Evolutionary conservation across 257 asterid species (phyloP).

Genomic region (Solanum bukasovii): DNA sequence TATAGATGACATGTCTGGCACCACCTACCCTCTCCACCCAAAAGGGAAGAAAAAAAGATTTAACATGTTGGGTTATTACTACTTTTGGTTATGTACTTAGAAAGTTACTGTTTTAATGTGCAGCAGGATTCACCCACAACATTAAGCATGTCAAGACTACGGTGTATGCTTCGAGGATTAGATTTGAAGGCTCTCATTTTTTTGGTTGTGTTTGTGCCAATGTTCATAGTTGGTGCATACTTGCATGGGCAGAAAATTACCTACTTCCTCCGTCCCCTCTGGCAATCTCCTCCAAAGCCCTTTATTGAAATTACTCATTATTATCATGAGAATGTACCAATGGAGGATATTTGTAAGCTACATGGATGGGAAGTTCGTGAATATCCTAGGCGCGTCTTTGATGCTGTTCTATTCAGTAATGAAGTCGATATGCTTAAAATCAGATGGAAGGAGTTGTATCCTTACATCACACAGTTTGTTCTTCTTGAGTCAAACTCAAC

Average conservation of each 20-base stretch:
- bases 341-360: conserved; percentile 73
- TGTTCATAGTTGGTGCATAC: conserved; percentile 30
- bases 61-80: neutral
- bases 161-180: conserved; percentile 52
- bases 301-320: conserved; percentile 66
- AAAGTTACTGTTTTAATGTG: conserved; percentile 1
- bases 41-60: neutral
- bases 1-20: neutral
- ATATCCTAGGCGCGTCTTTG: conserved; percentile 70
- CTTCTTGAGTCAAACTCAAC: conserved; percentile 81
- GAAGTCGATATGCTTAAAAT: conserved; percentile 69
- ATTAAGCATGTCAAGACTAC: conserved; percentile 42
- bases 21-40: neutral
- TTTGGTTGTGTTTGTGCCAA: conserved; percentile 49
- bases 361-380: conserved; percentile 84
- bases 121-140: conserved; percentile 39
- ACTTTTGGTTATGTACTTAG: neutral
- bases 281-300: conserved; percentile 88
- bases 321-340: conserved; percentile 63
- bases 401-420: conserved; percentile 75
- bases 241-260: conserved; percentile 77
- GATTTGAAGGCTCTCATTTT: conserved; percentile 51
- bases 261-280: conserved; percentile 71
- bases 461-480: conserved; percentile 66
- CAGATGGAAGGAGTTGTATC: conserved; percentile 82